These are phyloP conservation scores for Vaccinium macrocarpon DNA, from an alignment of 148 eudicot genomes.

Conservation along the genomic window DNA sequence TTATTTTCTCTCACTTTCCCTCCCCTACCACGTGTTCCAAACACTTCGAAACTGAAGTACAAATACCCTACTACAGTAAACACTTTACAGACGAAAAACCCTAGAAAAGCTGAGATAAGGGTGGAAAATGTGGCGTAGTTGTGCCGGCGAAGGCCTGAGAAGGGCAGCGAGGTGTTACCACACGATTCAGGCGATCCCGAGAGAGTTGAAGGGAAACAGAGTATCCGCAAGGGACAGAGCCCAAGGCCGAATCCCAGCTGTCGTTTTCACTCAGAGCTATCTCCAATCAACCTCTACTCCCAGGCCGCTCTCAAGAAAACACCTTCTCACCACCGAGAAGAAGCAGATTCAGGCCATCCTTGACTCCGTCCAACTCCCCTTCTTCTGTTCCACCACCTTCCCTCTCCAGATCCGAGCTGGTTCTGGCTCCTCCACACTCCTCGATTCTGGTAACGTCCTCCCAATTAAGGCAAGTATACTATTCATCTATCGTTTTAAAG, in stretches of 20 bases:
- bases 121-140: conserved; percentile 51
- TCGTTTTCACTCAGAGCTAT: conserved; percentile 50
- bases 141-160: conserved; percentile 36
- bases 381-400: conserved; percentile 76
- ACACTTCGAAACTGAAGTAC: not conserved
- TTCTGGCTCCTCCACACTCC: conserved; percentile 65
- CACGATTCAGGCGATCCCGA: conserved; percentile 86
- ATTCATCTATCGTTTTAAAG: too few species aligned
- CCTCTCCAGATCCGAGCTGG: conserved; percentile 85
- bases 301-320: conserved; percentile 43
- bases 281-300: conserved; percentile 18
- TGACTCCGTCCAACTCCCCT: conserved; percentile 46
- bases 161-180: conserved; percentile 41
- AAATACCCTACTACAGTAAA: not conserved
- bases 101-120: not conserved
- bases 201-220: conserved; percentile 60
- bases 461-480: conserved; percentile 52
- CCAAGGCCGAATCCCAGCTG: conserved; percentile 88
- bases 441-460: conserved; percentile 66
- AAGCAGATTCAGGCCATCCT: conserved; percentile 81
- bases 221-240: conserved; percentile 63
- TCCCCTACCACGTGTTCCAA: too few species aligned
- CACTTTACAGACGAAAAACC: not conserved
- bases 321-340: conserved; percentile 58
- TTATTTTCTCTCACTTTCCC: too few species aligned